Evolutionary conservation across 345 rosid genomes (phyloP).

Genomic region (Hibiscus syriacus): DNA sequence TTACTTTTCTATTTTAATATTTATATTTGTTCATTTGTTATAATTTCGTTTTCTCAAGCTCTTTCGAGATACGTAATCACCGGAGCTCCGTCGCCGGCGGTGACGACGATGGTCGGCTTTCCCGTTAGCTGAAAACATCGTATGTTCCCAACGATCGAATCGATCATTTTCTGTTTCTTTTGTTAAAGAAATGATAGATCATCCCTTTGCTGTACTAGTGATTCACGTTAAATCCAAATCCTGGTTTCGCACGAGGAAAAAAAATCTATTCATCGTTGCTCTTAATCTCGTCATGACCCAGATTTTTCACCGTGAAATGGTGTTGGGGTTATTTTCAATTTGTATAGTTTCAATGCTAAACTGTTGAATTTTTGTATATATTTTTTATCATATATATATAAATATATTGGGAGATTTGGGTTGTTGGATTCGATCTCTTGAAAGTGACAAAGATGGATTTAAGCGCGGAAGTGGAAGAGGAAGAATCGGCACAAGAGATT

Average conservation of each 20-base stretch:
- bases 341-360: not conserved
- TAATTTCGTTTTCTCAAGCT: not conserved
- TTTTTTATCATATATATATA: not conserved
- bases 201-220: not conserved
- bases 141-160: not conserved
- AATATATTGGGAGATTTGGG: not conserved
- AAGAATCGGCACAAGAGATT: slow-evolving; percentile 41
- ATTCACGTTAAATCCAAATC: slow-evolving; percentile 4
- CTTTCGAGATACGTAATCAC: slow-evolving; percentile 13
- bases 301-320: not conserved
- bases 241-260: slow-evolving; percentile 15
- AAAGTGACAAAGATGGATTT: slow-evolving; percentile 53
- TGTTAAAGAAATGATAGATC: slow-evolving; percentile 20
- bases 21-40: not conserved
- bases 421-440: not conserved
- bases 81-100: slow-evolving; percentile 11
- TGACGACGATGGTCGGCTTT: slow-evolving; percentile 13
- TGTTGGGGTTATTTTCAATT: not conserved
- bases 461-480: slow-evolving; percentile 55
- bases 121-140: slow-evolving; percentile 7
- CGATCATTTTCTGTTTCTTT: not conserved
- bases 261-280: not conserved
- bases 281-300: not conserved
- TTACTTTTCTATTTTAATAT: too few relatives aligned
- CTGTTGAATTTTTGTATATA: not conserved